phyloP scores from a whole-genome alignment of 2,329 filamentous ascomycete genomes.

The Scolecobasidium constrictum region DNA sequence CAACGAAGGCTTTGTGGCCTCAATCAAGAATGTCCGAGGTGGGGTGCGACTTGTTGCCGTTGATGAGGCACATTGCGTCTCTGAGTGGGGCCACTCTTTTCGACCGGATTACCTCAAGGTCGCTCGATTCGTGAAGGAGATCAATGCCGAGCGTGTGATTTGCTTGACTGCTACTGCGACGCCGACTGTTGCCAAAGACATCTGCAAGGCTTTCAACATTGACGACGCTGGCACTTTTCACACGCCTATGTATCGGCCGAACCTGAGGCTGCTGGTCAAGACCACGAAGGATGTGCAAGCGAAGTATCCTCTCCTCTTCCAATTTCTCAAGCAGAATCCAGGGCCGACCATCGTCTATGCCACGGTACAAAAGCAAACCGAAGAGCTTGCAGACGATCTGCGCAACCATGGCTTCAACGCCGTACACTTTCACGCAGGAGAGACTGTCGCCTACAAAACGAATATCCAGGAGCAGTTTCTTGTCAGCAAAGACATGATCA shows the following conservation, averaged over 20 bases:
- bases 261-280: slow-evolving; percentile 63
- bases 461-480: slow-evolving; percentile 43
- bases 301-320: slow-evolving; percentile 39
- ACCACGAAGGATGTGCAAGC: slow-evolving; percentile 41
- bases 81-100: slow-evolving; percentile 97
- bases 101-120: slow-evolving; percentile 56
- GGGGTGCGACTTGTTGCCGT: slow-evolving; percentile 83
- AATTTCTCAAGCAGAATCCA: slow-evolving; percentile 39
- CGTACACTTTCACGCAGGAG: slow-evolving; percentile 59
- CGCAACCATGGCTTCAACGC: slow-evolving; percentile 60
- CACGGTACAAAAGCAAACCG: slow-evolving; percentile 56
- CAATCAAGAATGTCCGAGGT: slow-evolving; percentile 57
- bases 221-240: slow-evolving; percentile 41
- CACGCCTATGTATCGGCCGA: slow-evolving; percentile 48
- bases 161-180: slow-evolving; percentile 91
- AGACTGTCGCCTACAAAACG: slow-evolving; percentile 44
- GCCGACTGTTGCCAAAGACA: slow-evolving; percentile 63
- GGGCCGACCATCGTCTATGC: slow-evolving; percentile 53
- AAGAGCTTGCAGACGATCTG: slow-evolving; percentile 55
- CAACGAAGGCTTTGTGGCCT: slow-evolving; percentile 48
- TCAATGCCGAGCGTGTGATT: slow-evolving; percentile 80
- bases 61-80: slow-evolving; percentile 94
- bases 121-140: slow-evolving; percentile 74
- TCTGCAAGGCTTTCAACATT: slow-evolving; percentile 59
- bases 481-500: slow-evolving; percentile 59